Evolutionary conservation across 2,329 filamentous ascomycete genomes (phyloP), one percentile per base, ranked within the genome.

Genomic region (Monosporascus cannonballus): DNA sequence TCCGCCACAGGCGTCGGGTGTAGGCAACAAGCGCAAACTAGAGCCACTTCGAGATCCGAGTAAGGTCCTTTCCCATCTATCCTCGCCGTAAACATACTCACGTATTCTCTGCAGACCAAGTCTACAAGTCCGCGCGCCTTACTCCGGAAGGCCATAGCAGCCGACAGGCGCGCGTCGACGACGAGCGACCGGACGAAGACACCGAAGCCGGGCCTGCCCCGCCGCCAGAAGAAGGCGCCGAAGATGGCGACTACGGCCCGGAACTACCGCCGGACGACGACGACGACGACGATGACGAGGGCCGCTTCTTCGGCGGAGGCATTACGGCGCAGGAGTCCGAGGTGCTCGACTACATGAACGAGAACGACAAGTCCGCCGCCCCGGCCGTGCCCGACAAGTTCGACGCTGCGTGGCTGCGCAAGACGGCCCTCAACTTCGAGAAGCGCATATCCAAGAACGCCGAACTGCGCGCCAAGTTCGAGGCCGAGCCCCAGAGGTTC

Each of bases 281-380:
- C 30, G 68, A 67, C 46, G 57, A 55, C 52, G 89, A 93, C 60
- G 92, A 96, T 62, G 90, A 96, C 50, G 94, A 96, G 58, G 94
- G 93, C 1, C 86, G 94, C 11, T 99, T 99, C 75, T 99, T 96
- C 63, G 94, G 93, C 44, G 89, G 91, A 51, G 94, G 94, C 36
- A 87, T 99, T 62, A 90, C 87, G 25, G 80, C 85, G 53, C 80
- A 90, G 59, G 90, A 95, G 59, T 86, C 85, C 2, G 83, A 91
- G 61, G 89, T 94, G 20, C 79, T 99, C 64, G 89, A 97, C 70
- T 97, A 87, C 66, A 83, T 99, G 56, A 90, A 96, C 48, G 64
- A 55, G 41, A 58, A 63, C 64, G 71, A 70, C 20, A 69, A 67
- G 25, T 69, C 71, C 49, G 66, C 64, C 8, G 67, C 67, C 34